phyloP scores from a whole-genome alignment of 495 filamentous ascomycete species.

The Neurospora sp. region DNA sequence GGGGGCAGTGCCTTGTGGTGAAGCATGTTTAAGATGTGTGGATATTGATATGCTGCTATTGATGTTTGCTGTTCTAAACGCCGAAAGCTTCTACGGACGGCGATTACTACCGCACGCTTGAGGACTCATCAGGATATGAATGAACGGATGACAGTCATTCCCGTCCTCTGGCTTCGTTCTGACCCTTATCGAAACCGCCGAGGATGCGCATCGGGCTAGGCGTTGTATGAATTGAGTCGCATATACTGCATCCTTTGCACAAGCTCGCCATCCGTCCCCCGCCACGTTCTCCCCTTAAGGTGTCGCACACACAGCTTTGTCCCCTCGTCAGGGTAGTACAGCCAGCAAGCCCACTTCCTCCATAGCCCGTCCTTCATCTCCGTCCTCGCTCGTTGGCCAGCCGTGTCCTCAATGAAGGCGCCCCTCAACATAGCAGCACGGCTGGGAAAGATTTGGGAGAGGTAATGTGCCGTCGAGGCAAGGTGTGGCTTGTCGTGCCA shows the following conservation, averaged over 20 bases:
- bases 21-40: background rate
- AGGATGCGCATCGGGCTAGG: background rate
- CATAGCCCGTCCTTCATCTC: slow-evolving; percentile 39
- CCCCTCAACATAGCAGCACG: slow-evolving; percentile 30
- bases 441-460: slow-evolving; percentile 29
- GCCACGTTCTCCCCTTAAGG: slow-evolving; percentile 34
- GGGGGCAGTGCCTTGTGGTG: background rate
- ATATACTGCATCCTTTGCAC: slow-evolving; percentile 18
- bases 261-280: slow-evolving; percentile 23
- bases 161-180: background rate
- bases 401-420: slow-evolving; percentile 37
- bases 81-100: background rate
- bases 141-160: background rate
- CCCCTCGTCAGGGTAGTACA: slow-evolving; percentile 36
- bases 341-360: slow-evolving; percentile 37
- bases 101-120: background rate
- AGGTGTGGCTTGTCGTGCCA: slow-evolving; percentile 42
- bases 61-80: background rate
- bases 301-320: slow-evolving; percentile 28
- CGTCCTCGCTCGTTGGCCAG: slow-evolving; percentile 33
- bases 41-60: background rate
- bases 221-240: slow-evolving; percentile 4
- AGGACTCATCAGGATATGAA: background rate
- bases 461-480: slow-evolving; percentile 32
- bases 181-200: background rate